A percentile compares a stretch with the other conserved stretches of the same genome.
Conservation (phyloP, 805 yeast species). For the Lipomyces starkeyi region DNA sequence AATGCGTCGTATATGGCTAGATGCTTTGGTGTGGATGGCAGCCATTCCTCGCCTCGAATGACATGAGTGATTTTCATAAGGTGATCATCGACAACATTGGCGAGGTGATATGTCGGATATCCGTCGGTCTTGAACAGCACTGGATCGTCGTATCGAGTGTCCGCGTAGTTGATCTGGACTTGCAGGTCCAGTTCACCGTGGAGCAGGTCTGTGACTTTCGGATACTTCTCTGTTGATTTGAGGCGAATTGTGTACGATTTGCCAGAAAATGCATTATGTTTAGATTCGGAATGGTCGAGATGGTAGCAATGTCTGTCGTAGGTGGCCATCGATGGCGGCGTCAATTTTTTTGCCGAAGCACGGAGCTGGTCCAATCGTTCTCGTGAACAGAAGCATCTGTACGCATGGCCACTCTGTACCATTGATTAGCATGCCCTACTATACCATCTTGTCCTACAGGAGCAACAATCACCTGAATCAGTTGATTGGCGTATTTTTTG, state of each 20-base stretch:
- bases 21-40: conserved; percentile 94
- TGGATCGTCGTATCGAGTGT: conserved; percentile 85
- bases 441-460: not conserved
- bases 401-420: conserved; percentile 65
- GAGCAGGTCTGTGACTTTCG: conserved; percentile 69
- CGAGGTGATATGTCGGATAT: conserved; percentile 94
- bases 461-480: conserved; percentile 52
- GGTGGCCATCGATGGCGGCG: conserved; percentile 90
- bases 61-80: conserved; percentile 93
- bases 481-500: conserved; percentile 57
- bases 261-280: conserved; percentile 44
- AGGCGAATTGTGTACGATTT: conserved; percentile 68
- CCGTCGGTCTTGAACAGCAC: conserved; percentile 92
- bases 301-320: conserved; percentile 82
- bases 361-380: conserved; percentile 72
- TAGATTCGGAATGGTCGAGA: conserved; percentile 52
- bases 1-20: conserved; percentile 83
- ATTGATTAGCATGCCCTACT: not conserved
- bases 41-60: conserved; percentile 97
- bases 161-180: conserved; percentile 73
- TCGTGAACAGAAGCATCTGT: conserved; percentile 84
- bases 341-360: conserved; percentile 71
- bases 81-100: conserved; percentile 94
- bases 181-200: conserved; percentile 81
- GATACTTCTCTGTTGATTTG: conserved; percentile 74